Evolutionary conservation across 75 land plant genomes (phyloP), one percentile per base, ranked within the genome.

Genomic region (Cunninghamia lanceolata): DNA sequence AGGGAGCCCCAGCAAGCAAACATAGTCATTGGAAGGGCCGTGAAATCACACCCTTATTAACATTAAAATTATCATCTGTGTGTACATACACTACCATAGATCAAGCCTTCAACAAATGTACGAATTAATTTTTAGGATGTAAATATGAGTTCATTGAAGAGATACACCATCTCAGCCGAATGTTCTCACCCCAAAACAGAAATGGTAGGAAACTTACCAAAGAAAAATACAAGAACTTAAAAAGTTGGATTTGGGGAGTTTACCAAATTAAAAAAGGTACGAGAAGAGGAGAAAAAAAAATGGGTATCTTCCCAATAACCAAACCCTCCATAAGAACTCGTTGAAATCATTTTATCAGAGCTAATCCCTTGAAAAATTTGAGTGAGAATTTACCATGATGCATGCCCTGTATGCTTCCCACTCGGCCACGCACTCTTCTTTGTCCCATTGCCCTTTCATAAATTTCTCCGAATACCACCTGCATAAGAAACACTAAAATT

Each of bases 401-500:
- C 97, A 95, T 34, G 90, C 92, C 71, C 91, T 89, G 88, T 95
- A 95, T 50, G 93, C 88, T 45, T 93, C 86, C 97, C 95, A 95
- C 90, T 95, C 97, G 40, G 86, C 82, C 80, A 88, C 86, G 86
- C 97, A 95, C 32, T 90, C 94, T 68, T 93, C 91, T 84, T 95
- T 91, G 70, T 94, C 92, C 94, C 97, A 94, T 73, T 93, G 92
- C 34, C 97, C 97, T 89, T 95, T 95, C 85, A 93, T 71, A 85
- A 93, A 95, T 85, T 95, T 94, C 84, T 95, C 97, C 14, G 93
- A 80, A 70, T 94, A 95, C 97, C 97, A 94, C 84, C 97, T 95
- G 91, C 32, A 2, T 3, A 38, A 19, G 46, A 86, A 4, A 59
- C 35, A 73, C 46, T 32, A 40, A 15, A 25, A 40, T 1, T 36